Evolutionary conservation across 2,329 filamentous ascomycete species (phyloP).

Genomic region (Lachnellula suecica): DNA sequence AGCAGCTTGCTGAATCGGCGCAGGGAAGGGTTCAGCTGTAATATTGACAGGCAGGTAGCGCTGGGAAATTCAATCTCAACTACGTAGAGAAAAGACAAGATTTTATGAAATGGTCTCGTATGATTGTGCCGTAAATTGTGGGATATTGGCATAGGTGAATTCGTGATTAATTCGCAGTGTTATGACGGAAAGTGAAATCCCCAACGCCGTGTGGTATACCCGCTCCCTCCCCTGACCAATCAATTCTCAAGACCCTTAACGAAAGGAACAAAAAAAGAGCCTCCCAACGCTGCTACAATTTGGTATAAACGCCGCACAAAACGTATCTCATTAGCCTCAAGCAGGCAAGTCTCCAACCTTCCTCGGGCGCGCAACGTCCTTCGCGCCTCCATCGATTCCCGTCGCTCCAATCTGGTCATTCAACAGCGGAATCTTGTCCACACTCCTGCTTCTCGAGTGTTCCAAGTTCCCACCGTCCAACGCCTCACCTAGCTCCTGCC

Average conservation of each 20-base stretch:
- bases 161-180: too few species aligned
- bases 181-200: too few species aligned
- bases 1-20: not conserved
- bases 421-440: conserved; percentile 59
- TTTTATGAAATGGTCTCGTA: too few species aligned
- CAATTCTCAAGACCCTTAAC: not conserved
- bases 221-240: not conserved
- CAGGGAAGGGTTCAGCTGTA: not conserved
- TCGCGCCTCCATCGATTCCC: conserved; percentile 45
- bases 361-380: conserved; percentile 48
- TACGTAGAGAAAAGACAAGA: conserved; percentile 5
- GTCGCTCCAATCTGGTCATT: conserved; percentile 45
- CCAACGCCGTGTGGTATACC: not conserved
- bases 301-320: not conserved
- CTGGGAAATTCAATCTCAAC: conserved; percentile 10
- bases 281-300: not conserved
- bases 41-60: not conserved
- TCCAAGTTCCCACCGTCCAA: conserved; percentile 11
- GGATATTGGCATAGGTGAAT: too few species aligned
- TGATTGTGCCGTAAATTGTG: too few species aligned
- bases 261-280: not conserved
- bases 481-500: conserved; percentile 17
- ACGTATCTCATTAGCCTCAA: conserved; percentile 10
- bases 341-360: conserved; percentile 36
- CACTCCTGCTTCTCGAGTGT: conserved; percentile 21